phyloP scores from a whole-genome alignment of 1,284 basidiomycete genomes.

The Fistulinella cinereoalba region DNA sequence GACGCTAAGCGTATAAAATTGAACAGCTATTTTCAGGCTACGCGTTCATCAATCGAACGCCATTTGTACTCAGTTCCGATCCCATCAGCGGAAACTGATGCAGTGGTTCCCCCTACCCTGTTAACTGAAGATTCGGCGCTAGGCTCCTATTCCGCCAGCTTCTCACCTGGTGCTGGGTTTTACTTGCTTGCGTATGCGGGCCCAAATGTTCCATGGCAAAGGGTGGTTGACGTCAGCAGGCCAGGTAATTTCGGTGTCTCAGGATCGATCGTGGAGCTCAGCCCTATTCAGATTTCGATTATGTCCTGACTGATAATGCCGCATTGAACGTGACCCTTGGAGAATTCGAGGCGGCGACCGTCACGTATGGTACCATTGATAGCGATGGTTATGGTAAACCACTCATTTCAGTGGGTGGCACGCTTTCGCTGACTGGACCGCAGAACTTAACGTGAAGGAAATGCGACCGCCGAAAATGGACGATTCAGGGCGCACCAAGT shows the following conservation, averaged over 20 bases:
- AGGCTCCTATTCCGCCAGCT: slow-evolving; percentile 65
- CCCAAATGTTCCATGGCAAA: slow-evolving; percentile 86
- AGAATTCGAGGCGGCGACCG: slow-evolving; percentile 72
- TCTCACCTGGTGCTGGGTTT: slow-evolving; percentile 83
- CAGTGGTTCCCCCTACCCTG: slow-evolving; percentile 43
- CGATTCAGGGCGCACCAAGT: slow-evolving; percentile 86
- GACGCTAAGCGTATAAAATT: slow-evolving; percentile 16
- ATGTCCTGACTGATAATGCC: slow-evolving; percentile 72
- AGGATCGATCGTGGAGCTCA: slow-evolving; percentile 3
- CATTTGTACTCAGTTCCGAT: slow-evolving; percentile 79
- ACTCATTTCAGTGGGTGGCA: slow-evolving; percentile 11
- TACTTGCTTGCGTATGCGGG: slow-evolving; percentile 82
- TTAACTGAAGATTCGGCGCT: slow-evolving; percentile 66
- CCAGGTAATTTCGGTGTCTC: slow-evolving; percentile 43
- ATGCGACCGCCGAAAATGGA: slow-evolving; percentile 91
- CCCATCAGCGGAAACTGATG: slow-evolving; percentile 39
- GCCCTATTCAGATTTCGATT: slow-evolving; percentile 48
- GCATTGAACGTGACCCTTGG: slow-evolving; percentile 66
- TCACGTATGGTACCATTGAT: slow-evolving; percentile 68
- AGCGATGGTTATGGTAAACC: slow-evolving; percentile 76
- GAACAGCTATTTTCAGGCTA: slow-evolving; percentile 83
- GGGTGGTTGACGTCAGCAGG: slow-evolving; percentile 64
- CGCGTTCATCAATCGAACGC: slow-evolving; percentile 80
- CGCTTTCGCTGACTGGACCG: slow-evolving; percentile 19
- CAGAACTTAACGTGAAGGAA: slow-evolving; percentile 86